Evolutionary conservation across 495 filamentous ascomycete genomes (phyloP), one percentile per base, ranked within the genome.

Genomic region (Podospora anserina): DNA sequence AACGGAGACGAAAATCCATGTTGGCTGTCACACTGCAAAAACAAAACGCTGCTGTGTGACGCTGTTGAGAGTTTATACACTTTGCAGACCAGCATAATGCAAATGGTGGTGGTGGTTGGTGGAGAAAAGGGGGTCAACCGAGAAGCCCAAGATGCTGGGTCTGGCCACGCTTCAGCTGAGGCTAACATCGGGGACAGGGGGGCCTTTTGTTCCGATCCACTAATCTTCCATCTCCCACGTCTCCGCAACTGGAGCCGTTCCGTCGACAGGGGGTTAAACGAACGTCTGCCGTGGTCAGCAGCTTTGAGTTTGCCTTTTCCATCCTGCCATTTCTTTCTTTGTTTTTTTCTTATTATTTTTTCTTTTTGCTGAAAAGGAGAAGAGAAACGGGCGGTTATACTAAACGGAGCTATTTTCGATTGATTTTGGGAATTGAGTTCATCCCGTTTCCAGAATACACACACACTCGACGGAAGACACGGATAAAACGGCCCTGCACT

Each of bases 101-200:
- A 32, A 32, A 49, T 18, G n/a, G 18, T 4, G n/a, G n/a, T 58
- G 55, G 55, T 58, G 55, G 55, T 58, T 58, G 55, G 55, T 58
- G 55, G 55, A 26, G 55, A 58, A 58, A 56, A 56, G 54, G 54
- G 54, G 54, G 23, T 23, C 23, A 23, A 1, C 23, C 23, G 23
- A 23, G 23, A 23, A 23, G 54, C 34, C 34, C 34, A 39, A 39
- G 11, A 39, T 11, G 39, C 39, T 49, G 39, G 39, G 39, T 49
- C 39, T 49, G 39, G 39, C 39, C 39, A 49, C 39, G 39, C 23
- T 49, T 49, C 39, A 49, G 39, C 39, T 49, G 39, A 49, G 39
- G 39, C 39, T 49, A 49, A 49, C 39, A 11, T 11, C 39, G 39
- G 39, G 39, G 39, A 49, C 39, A 49, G 39, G 39, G 39, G 39